Conservation (phyloP, 78 protist species). For the Pigoraptor vietnamica region DNA sequence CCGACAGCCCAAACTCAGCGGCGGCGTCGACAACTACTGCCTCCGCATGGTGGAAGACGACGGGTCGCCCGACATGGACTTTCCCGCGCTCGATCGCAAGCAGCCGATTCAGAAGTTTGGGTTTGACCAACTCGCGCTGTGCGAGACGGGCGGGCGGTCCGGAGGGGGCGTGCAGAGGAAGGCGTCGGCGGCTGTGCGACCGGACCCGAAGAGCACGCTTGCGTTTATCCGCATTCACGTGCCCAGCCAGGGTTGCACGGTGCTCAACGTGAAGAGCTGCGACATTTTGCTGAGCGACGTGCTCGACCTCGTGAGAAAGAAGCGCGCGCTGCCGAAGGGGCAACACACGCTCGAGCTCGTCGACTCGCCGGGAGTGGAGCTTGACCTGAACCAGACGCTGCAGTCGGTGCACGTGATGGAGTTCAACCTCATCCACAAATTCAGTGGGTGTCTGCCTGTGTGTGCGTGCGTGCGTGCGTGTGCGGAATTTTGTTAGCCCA, state of each 20-base stretch:
- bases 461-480: neutral
- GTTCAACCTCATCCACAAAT: conserved; percentile 19
- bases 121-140: neutral
- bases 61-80: conserved; percentile 14
- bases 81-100: conserved; percentile 6
- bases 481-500: neutral
- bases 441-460: neutral
- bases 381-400: neutral
- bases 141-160: neutral
- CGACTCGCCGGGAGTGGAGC: conserved; percentile 12
- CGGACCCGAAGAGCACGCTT: neutral
- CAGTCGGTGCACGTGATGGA: neutral
- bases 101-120: conserved; percentile 12
- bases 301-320: neutral
- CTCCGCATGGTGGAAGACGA: conserved; percentile 15
- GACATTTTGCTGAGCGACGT: neutral
- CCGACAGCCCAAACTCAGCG: neutral
- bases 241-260: neutral
- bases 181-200: neutral
- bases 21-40: neutral
- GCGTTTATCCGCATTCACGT: neutral
- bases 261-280: neutral
- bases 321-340: conserved; percentile 1
- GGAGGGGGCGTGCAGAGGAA: too few relatives aligned
- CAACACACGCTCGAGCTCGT: conserved; percentile 14